These are phyloP conservation scores for Entonaema liquescens DNA, from an alignment of 495 filamentous ascomycete genomes.

Conservation along the genomic window DNA sequence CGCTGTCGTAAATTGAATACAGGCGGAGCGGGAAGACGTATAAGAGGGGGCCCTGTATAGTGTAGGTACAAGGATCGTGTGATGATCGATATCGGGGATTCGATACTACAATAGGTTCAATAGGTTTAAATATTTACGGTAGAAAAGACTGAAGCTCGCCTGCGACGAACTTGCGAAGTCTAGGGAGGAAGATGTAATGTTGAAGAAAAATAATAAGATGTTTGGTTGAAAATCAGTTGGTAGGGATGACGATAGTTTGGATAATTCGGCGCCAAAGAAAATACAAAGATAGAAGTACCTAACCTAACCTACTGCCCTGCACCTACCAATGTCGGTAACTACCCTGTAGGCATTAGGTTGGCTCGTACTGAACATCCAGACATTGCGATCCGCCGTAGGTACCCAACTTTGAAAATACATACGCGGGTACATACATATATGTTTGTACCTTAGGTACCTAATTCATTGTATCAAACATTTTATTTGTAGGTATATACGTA, in stretches of 20 bases:
- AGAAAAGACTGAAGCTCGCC: neutral
- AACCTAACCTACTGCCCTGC: neutral
- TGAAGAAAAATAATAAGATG: neutral
- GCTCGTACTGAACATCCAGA: slow-evolving; percentile 12
- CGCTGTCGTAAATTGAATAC: slow-evolving; percentile 19
- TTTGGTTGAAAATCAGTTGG: neutral
- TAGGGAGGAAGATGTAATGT: neutral
- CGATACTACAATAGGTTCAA: neutral
- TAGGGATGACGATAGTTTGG: slow-evolving; percentile 10
- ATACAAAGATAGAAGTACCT: neutral
- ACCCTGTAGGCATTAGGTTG: slow-evolving; percentile 7
- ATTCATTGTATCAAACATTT: neutral
- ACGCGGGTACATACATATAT: neutral
- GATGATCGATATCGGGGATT: slow-evolving; percentile 21
- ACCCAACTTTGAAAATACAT: neutral
- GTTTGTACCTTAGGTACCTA: too few relatives aligned
- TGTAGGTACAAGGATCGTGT: neutral
- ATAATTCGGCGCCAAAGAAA: neutral
- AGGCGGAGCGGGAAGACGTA: slow-evolving; percentile 19
- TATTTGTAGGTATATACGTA: slow-evolving; percentile 17
- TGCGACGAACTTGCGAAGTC: neutral
- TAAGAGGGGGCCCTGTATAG: slow-evolving; percentile 38
- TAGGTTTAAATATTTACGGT: neutral
- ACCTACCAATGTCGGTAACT: neutral
- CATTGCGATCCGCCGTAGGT: slow-evolving; percentile 19